phyloP scores from a whole-genome alignment of 2,329 filamentous ascomycete species.

The Sporothrix protearum region DNA sequence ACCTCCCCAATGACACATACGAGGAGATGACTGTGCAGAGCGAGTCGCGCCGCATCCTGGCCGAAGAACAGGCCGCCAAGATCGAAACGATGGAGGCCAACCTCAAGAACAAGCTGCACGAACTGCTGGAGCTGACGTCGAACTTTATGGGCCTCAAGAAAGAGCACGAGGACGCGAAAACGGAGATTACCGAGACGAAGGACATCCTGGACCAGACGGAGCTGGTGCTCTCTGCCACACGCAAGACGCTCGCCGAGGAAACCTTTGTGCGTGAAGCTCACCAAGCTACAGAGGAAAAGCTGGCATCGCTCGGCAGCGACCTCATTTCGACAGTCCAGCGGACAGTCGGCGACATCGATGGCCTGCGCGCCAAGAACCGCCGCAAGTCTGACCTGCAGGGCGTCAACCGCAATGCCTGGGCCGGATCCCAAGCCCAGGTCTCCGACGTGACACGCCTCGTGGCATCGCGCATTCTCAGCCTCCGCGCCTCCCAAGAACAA shows the following conservation, averaged over 20 bases:
- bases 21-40: conserved; percentile 90
- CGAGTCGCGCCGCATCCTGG: conserved; percentile 85
- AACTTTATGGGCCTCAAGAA: conserved; percentile 86
- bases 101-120: conserved; percentile 87
- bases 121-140: conserved; percentile 80
- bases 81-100: conserved; percentile 90
- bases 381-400: conserved; percentile 80
- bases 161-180: conserved; percentile 74
- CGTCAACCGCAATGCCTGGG: conserved; percentile 76
- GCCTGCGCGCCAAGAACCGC: conserved; percentile 79
- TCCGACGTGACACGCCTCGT: conserved; percentile 71
- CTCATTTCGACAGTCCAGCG: conserved; percentile 73
- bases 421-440: conserved; percentile 70
- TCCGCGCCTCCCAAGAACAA: conserved; percentile 68
- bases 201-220: conserved; percentile 84
- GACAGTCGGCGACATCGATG: conserved; percentile 76
- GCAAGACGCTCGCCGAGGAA: conserved; percentile 74
- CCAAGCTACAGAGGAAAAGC: conserved; percentile 74
- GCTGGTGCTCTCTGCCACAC: conserved; percentile 72
- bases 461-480: conserved; percentile 68
- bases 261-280: conserved; percentile 76
- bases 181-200: conserved; percentile 73
- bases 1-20: conserved; percentile 81
- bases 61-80: conserved; percentile 86
- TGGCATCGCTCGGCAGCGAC: conserved; percentile 68